Percentiles rank a stretch among this genome's conserved stretches.
phyloP scores from a whole-genome alignment of 176 grass and related monocot genomes.

The Musa troglodytarum region DNA sequence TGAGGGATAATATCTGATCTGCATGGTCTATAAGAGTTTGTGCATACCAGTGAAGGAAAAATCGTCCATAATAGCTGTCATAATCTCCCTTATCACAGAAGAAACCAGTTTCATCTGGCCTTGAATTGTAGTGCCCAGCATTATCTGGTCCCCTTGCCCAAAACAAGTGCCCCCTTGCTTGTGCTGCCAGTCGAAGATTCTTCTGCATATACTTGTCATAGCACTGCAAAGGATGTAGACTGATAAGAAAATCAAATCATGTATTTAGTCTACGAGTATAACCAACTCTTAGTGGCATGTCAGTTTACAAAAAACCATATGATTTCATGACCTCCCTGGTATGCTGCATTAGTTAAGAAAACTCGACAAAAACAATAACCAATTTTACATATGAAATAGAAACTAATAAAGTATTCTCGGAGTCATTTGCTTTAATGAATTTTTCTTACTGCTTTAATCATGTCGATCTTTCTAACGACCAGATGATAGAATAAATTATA shows the following conservation, averaged over 20 bases:
- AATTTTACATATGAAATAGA: too few relatives aligned
- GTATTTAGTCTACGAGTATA: background rate
- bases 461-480: too few relatives aligned
- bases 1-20: constrained; percentile 72
- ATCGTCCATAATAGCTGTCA: constrained; percentile 74
- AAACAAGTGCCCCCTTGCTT: constrained; percentile 68
- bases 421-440: too few relatives aligned
- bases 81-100: constrained; percentile 91
- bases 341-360: too few relatives aligned
- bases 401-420: too few relatives aligned
- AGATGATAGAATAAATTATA: too few relatives aligned
- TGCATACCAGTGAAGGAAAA: constrained; percentile 96
- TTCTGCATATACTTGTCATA: constrained; percentile 91
- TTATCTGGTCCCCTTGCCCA: constrained; percentile 89
- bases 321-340: too few relatives aligned
- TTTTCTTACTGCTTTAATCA: too few relatives aligned
- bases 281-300: background rate
- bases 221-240: constrained; percentile 39
- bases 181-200: constrained; percentile 51
- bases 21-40: constrained; percentile 60
- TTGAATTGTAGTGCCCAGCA: constrained; percentile 91
- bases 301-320: too few relatives aligned
- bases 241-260: background rate
- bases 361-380: too few relatives aligned
- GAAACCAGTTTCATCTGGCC: constrained; percentile 75